Base-by-base conservation (phyloP, 495 filamentous ascomycete species). In the Recurvomyces mirabilis region DNA sequence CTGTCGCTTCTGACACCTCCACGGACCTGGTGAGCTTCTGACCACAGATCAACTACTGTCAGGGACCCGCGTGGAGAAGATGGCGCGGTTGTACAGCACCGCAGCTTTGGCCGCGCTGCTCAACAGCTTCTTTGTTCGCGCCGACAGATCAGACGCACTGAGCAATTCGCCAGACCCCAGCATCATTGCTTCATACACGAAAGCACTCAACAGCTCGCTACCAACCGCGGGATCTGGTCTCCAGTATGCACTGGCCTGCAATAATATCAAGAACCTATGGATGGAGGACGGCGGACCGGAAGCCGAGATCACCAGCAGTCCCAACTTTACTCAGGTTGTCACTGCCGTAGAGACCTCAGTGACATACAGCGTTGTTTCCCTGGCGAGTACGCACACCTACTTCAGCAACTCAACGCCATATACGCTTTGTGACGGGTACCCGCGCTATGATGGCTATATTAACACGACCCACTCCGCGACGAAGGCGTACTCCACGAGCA, bases 341-440 rank as follows among this genome's bases (percentile, higher is more conserved):
- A 9, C 15, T 3, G 10, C 17, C 14, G 22, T 15, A 3, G 10
- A 15, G 4, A 18, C 34, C 9, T 37, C 34, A 3, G 19, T 18
- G 14, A 21, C 6, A 6, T 5, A 3, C 11, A 21, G 22, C 2
- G 19, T 3, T 20, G 17, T 15, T 5, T 20, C 34, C 6, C 3
- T 25, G 13, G 26, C 15, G 15, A 4, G n/a, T 10, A 42, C 39
- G 9, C 4, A 5, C 2, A 42, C 39, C 12, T 20, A 22, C 20
- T 18, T 42, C 7, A 1, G 5, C n/a, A 42, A 32, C 39, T 13
- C 3, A 7, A 42, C 39, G 14, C 10, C 42, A 10, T 47, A 47
- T 28, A 39, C 34, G 1, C 36, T 47, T 4, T 47, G 44, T 19
- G 44, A 47, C 25, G 44, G 44, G 3, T 47, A 12, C 14, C 44